These are phyloP conservation scores for Pseudonitzschia delicatissima DNA, from an alignment of 108 stramenopile species.

Conservation along the genomic window DNA sequence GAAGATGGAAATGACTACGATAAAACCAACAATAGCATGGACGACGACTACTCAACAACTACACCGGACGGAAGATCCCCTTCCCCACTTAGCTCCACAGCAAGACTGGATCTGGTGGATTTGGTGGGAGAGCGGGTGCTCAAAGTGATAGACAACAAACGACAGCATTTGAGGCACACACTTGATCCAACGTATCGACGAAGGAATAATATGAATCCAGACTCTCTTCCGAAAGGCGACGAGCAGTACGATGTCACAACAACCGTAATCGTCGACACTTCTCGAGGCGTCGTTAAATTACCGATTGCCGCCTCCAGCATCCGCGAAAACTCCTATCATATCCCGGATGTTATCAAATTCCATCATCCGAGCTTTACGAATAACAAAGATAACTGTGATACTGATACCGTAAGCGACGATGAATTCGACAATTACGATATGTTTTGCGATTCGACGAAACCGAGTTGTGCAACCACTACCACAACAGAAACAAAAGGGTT, in stretches of 20 bases:
- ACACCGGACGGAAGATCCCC: background rate
- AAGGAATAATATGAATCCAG: slow-evolving; percentile 16
- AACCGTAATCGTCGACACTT: slow-evolving; percentile 36
- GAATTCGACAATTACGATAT: slow-evolving; percentile 1
- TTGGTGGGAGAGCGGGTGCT: slow-evolving; percentile 18
- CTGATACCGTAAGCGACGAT: background rate
- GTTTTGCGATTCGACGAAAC: background rate
- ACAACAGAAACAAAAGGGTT: background rate
- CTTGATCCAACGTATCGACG: slow-evolving; percentile 13
- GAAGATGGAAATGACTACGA: background rate
- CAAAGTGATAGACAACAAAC: slow-evolving; percentile 15
- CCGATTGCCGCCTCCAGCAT: slow-evolving; percentile 35
- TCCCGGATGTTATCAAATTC: slow-evolving; percentile 44
- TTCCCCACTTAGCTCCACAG: slow-evolving; percentile 9
- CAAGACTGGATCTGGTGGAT: slow-evolving; percentile 19
- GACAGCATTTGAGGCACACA: slow-evolving; percentile 7
- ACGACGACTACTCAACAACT: background rate
- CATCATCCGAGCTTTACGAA: slow-evolving; percentile 19
- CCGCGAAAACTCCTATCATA: slow-evolving; percentile 34
- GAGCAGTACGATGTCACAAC: slow-evolving; percentile 40
- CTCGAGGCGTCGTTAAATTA: slow-evolving; percentile 28
- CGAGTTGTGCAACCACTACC: background rate
- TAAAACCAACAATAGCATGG: background rate
- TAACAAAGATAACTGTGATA: background rate
- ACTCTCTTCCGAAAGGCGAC: slow-evolving; percentile 16